Conservation (phyloP, 2,329 filamentous ascomycete genomes). For the Fusarium agapanthi region DNA sequence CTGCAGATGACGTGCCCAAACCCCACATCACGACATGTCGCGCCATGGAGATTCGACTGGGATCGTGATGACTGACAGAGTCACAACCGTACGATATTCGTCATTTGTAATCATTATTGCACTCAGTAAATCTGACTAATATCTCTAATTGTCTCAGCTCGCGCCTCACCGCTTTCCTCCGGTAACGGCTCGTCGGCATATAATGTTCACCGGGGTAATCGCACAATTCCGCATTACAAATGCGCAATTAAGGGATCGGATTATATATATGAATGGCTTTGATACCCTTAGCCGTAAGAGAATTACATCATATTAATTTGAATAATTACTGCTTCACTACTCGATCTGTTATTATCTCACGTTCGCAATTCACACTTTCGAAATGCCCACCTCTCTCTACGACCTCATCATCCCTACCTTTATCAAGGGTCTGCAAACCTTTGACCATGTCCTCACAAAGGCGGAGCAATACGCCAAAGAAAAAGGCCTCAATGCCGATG, state of each 20-base stretch:
- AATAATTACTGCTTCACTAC: background rate
- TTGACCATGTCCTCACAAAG: constrained; percentile 3
- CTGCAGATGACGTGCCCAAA: background rate
- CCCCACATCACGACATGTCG: background rate
- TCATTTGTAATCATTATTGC: background rate
- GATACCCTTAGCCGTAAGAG: too few species aligned
- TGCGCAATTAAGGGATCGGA: rapidly evolving
- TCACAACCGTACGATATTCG: background rate
- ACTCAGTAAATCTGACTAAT: background rate
- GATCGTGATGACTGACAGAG: background rate
- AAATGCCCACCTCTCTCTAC: constrained; percentile 1
- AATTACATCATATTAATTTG: too few species aligned
- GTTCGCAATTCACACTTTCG: background rate
- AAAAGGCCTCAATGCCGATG: constrained; percentile 23
- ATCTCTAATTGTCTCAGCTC: background rate
- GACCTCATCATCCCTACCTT: background rate
- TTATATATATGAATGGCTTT: background rate
- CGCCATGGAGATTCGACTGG: background rate
- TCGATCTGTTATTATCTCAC: rapidly evolving
- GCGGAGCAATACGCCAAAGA: constrained; percentile 34
- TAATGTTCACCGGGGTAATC: background rate
- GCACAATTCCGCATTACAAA: background rate
- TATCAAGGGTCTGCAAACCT: background rate
- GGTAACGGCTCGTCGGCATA: background rate
- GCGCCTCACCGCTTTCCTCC: background rate